These are phyloP conservation scores for Pelargonium cotyledonis DNA, from an alignment of 441 rosid genomes.

Conservation along the genomic window DNA sequence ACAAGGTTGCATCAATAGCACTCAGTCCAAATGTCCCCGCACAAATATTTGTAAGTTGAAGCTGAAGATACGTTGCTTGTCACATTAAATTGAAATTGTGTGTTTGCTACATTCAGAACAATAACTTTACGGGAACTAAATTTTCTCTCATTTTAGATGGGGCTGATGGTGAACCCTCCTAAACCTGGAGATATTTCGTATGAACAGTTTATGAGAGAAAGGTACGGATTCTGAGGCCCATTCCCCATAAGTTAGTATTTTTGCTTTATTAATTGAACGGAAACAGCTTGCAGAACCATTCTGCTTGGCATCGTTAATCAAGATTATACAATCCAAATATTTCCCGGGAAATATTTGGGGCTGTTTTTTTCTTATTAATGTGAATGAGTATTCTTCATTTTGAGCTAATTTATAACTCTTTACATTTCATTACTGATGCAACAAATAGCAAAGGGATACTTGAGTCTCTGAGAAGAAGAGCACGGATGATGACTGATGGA, in stretches of 20 bases:
- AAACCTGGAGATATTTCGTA: conserved; percentile 90
- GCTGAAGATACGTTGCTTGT: conserved; percentile 7
- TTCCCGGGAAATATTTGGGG: too few species aligned
- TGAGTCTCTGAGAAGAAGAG: conserved; percentile 87
- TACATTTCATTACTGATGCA: conserved; percentile 4
- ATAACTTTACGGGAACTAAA: background rate
- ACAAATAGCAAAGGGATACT: conserved; percentile 73
- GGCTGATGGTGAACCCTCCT: conserved; percentile 89
- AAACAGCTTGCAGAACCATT: conserved; percentile 1
- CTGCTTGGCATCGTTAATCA: background rate
- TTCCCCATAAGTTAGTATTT: background rate
- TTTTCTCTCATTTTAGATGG: conserved; percentile 53
- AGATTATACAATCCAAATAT: too few species aligned
- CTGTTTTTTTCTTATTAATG: too few species aligned
- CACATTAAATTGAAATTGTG: conserved; percentile 10
- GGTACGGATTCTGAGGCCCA: conserved; percentile 37
- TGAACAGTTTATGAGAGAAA: conserved; percentile 67
- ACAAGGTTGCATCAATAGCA: conserved; percentile 76
- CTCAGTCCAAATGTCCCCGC: conserved; percentile 97
- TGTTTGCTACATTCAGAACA: background rate
- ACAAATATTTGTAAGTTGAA: conserved; percentile 78
- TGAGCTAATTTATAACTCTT: background rate
- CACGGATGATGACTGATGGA: conserved; percentile 91
- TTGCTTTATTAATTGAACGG: background rate
- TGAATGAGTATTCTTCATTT: background rate